These are phyloP conservation scores for Papiliotrema flavescens DNA, from an alignment of 1,284 basidiomycete genomes.

Conservation along the genomic window DNA sequence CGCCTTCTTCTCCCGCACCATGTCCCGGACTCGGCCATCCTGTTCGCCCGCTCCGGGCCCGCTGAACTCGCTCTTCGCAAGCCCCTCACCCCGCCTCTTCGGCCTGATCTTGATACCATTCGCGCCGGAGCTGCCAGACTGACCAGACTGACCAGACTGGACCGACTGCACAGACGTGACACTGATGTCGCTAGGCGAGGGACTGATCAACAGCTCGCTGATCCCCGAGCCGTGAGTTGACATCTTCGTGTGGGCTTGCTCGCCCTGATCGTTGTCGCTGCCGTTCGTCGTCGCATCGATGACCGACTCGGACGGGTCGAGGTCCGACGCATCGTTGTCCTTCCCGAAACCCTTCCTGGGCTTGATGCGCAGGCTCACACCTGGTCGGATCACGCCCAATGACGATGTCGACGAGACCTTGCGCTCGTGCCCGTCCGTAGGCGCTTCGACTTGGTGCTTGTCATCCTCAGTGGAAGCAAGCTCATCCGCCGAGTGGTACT, in stretches of 20 bases:
- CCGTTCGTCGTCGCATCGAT: background rate
- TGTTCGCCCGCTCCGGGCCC: no score
- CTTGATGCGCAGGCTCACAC: constrained; percentile 1
- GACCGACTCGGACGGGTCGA: background rate
- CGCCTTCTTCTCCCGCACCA: background rate
- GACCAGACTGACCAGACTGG: background rate
- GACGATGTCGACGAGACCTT: background rate
- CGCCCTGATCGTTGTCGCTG: background rate
- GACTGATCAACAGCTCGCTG: background rate
- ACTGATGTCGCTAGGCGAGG: background rate
- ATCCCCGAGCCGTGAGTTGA: background rate
- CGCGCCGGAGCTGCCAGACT: background rate
- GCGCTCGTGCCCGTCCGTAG: background rate
- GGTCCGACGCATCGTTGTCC: background rate
- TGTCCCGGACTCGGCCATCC: no score
- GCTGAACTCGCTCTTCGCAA: background rate
- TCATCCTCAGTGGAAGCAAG: background rate
- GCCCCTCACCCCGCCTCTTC: background rate
- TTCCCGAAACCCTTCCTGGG: background rate
- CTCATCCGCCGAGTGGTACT: constrained; percentile 1
- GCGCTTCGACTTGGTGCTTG: background rate
- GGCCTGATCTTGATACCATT: background rate
- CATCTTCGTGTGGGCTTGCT: background rate
- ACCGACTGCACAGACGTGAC: background rate
- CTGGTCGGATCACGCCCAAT: background rate